Conservation (phyloP, 2,329 filamentous ascomycete genomes). For the Claviceps sp. region DNA sequence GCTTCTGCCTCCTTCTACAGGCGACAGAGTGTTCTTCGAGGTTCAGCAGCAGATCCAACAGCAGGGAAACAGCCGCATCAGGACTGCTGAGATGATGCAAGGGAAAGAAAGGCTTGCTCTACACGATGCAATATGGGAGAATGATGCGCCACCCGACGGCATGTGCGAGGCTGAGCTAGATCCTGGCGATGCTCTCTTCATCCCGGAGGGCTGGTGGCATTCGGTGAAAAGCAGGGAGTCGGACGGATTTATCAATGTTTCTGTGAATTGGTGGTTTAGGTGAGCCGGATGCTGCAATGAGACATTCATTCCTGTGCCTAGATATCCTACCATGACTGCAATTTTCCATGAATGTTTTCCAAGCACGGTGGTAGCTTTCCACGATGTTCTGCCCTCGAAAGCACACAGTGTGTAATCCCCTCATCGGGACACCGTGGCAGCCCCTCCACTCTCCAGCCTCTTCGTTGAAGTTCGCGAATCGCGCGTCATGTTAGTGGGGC, state of each 20-base stretch:
- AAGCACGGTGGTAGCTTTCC: too few species aligned
- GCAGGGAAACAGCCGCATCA: conserved; percentile 36
- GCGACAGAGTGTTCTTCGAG: conserved; percentile 47
- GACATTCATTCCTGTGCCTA: background rate
- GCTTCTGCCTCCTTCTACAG: conserved; percentile 52
- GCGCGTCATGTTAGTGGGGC: conserved; percentile 26
- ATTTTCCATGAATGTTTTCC: background rate
- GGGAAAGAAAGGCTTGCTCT: conserved; percentile 55
- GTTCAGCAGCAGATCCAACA: conserved; percentile 29
- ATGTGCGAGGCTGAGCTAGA: conserved; percentile 41
- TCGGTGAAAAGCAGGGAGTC: conserved; percentile 26
- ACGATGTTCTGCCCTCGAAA: background rate
- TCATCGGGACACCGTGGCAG: conserved; percentile 3
- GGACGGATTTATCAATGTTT: conserved; percentile 25
- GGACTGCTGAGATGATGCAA: conserved; percentile 84
- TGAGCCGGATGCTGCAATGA: conserved; percentile 9
- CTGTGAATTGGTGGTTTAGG: conserved; percentile 34
- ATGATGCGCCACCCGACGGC: conserved; percentile 15
- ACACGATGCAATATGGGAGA: conserved; percentile 57
- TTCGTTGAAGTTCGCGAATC: conserved; percentile 8
- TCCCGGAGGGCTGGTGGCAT: conserved; percentile 32
- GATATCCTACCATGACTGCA: background rate
- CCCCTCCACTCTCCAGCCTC: conserved; percentile 13
- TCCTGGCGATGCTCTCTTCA: conserved; percentile 33
- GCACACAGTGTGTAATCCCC: background rate